These are phyloP conservation scores for Astrothelium subdiscretum DNA, from an alignment of 495 filamentous ascomycete genomes.

Conservation along the genomic window DNA sequence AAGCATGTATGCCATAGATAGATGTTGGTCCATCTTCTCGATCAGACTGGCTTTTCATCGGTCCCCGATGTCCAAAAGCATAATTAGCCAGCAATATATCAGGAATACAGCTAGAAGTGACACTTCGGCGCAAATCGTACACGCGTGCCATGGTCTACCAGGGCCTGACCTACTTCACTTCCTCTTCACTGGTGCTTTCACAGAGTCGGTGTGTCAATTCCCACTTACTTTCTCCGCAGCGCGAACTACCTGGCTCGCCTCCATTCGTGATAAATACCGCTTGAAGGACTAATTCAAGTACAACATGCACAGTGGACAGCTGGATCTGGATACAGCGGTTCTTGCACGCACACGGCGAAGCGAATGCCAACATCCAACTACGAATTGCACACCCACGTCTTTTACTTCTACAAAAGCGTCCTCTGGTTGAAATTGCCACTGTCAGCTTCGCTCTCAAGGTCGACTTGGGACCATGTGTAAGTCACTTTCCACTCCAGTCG, in stretches of 20 bases:
- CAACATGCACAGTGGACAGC: not conserved
- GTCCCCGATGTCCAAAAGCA: slow-evolving; percentile 1
- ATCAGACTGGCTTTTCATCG: not conserved
- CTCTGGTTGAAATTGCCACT: slow-evolving; percentile 1
- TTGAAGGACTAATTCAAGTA: not conserved
- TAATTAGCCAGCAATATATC: slow-evolving; percentile 1
- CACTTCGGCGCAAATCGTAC: not conserved
- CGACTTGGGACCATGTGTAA: not conserved
- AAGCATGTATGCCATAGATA: slow-evolving; percentile 1
- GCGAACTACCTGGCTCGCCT: slow-evolving; percentile 1
- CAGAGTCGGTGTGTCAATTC: not conserved
- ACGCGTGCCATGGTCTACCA: not conserved
- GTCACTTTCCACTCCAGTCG: not conserved
- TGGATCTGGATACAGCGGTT: not conserved
- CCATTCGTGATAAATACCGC: not conserved
- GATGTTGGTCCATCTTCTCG: not conserved
- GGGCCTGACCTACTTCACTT: not conserved
- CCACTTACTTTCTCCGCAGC: not conserved
- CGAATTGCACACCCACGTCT: not conserved
- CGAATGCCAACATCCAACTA: slow-evolving; percentile 1
- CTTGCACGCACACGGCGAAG: not conserved
- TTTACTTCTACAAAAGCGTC: slow-evolving; percentile 1
- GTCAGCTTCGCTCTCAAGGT: not conserved
- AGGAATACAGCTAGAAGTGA: slow-evolving; percentile 1
- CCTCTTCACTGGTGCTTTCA: slow-evolving; percentile 1